Conservation (phyloP, 2,329 filamentous ascomycete genomes). For the Aspergillus cejpii region DNA sequence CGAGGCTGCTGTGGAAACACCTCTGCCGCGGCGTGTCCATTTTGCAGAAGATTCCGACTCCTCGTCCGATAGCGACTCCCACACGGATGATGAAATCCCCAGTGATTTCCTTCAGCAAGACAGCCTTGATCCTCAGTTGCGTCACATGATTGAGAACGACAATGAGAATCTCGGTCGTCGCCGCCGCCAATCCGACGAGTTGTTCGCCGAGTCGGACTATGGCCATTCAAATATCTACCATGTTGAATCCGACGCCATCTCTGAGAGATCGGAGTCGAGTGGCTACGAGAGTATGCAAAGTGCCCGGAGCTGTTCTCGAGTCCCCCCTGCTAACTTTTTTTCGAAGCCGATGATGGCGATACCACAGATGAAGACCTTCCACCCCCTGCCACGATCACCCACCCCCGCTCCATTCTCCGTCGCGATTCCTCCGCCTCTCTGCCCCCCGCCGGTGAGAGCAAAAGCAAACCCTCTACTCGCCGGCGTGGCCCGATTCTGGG, state of each 20-base stretch:
- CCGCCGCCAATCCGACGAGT: slow-evolving; percentile 34
- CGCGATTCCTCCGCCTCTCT: slow-evolving; percentile 44
- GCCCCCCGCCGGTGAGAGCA: slow-evolving; percentile 38
- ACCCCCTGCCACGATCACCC: slow-evolving; percentile 43
- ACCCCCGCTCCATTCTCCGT: slow-evolving; percentile 46
- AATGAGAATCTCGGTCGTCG: slow-evolving; percentile 28
- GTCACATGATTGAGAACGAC: slow-evolving; percentile 66
- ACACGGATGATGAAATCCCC: slow-evolving; percentile 58
- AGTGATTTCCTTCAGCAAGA: slow-evolving; percentile 73
- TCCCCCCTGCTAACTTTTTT: slow-evolving; percentile 41
- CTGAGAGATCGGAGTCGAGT: slow-evolving; percentile 40
- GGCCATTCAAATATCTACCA: slow-evolving; percentile 40
- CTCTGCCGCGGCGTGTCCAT: slow-evolving; percentile 59
- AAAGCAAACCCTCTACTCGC: slow-evolving; percentile 28
- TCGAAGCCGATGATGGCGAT: slow-evolving; percentile 52
- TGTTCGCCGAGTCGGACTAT: slow-evolving; percentile 36
- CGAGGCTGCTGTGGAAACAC: slow-evolving; percentile 37
- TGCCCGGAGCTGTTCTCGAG: slow-evolving; percentile 18
- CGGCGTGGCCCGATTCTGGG: slow-evolving; percentile 44
- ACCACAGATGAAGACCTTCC: slow-evolving; percentile 55
- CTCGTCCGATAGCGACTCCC: slow-evolving; percentile 52
- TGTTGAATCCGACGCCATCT: slow-evolving; percentile 42
- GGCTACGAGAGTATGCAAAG: slow-evolving; percentile 53
- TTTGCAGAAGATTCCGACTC: slow-evolving; percentile 60
- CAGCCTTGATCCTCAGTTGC: slow-evolving; percentile 63